Evolutionary conservation across 768 basidiomycete species (phyloP).

Genomic region (Butyriboletus loyo): DNA sequence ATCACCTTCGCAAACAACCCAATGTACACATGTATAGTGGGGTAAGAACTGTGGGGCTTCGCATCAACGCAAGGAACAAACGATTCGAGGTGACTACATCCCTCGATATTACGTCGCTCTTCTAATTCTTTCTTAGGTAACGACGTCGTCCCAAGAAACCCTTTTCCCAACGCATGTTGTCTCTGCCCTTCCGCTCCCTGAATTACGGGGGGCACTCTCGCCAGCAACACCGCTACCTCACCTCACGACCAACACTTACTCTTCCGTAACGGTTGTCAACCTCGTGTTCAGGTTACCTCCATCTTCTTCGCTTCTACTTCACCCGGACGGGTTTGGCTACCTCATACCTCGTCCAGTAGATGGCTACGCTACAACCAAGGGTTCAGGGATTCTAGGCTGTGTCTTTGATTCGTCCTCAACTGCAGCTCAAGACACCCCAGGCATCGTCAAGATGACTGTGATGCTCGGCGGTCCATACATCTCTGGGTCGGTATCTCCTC

Average conservation of each 20-base stretch:
- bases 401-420: constrained; percentile 88
- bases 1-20: constrained; percentile 39
- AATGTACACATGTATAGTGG: constrained; percentile 60
- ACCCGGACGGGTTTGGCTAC: constrained; percentile 91
- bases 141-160: constrained; percentile 31
- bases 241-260: constrained; percentile 63
- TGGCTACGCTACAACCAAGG: constrained; percentile 43
- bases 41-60: constrained; percentile 38
- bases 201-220: constrained; percentile 43
- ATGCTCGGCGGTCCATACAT: constrained; percentile 86
- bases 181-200: constrained; percentile 71
- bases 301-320: constrained; percentile 42
- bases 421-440: constrained; percentile 48
- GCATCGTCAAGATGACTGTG: constrained; percentile 76
- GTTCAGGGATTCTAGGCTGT: constrained; percentile 68
- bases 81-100: constrained; percentile 44
- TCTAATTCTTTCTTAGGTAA: constrained; percentile 28
- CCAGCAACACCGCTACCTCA: constrained; percentile 51
- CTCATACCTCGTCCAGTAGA: constrained; percentile 76
- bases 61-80: constrained; percentile 29
- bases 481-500: constrained; percentile 4
- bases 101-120: background rate
- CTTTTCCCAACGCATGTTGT: constrained; percentile 62
- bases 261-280: constrained; percentile 87
- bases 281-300: constrained; percentile 66